phyloP scores from a whole-genome alignment of 257 asterid species.

The Solanum chiquidenum region DNA sequence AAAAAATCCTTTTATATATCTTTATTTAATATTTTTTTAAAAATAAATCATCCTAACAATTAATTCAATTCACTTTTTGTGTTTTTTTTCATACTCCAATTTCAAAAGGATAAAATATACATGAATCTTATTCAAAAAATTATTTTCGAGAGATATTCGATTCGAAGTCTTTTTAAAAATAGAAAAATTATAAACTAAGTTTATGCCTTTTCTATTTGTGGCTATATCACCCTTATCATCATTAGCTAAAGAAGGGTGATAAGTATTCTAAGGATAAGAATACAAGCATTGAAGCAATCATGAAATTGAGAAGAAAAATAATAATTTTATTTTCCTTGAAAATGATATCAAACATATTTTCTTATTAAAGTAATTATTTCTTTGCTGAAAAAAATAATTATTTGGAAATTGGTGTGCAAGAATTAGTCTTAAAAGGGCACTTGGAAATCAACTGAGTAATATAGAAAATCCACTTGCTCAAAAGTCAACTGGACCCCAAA shows the following conservation, averaged over 20 bases:
- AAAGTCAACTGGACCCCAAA: not conserved
- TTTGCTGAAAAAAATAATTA: not conserved
- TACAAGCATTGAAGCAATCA: not conserved
- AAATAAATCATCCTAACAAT: too few species aligned
- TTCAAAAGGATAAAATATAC: rapidly evolving
- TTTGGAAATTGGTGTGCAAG: not conserved
- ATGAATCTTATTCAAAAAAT: not conserved
- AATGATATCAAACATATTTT: not conserved
- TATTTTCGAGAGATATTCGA: not conserved
- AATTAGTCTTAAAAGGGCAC: not conserved
- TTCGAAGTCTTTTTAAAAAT: not conserved
- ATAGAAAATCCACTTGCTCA: not conserved
- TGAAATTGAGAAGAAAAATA: not conserved
- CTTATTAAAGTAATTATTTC: not conserved
- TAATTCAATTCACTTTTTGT: too few species aligned
- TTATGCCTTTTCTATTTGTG: not conserved
- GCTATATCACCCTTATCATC: not conserved
- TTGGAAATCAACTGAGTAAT: not conserved
- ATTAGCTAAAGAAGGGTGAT: not conserved
- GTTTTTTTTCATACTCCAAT: not conserved
- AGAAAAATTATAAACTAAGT: not conserved
- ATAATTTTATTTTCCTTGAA: not conserved
- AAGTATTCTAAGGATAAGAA: not conserved
- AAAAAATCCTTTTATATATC: not conserved
- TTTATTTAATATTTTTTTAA: not conserved